Conservation (phyloP, 2,329 filamentous ascomycete genomes). For the Septoria petroselini region DNA sequence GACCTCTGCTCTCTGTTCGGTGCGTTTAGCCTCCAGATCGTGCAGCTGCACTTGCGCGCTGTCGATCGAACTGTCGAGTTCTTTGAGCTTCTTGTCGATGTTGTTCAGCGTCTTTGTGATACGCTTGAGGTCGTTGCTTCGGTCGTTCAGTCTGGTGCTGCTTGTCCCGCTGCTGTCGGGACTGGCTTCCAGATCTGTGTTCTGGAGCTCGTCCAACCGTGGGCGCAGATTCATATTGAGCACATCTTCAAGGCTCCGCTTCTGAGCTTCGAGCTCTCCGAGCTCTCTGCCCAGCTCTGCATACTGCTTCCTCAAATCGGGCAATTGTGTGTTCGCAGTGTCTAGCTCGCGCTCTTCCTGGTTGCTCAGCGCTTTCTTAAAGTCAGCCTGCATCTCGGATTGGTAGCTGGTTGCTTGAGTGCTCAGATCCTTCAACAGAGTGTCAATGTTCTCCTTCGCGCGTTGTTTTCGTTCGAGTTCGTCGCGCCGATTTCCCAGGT, state of each 20-base stretch:
- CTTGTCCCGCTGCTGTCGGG: constrained; percentile 53
- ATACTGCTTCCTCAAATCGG: constrained; percentile 72
- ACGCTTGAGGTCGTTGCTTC: constrained; percentile 76
- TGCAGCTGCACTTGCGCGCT: constrained; percentile 53
- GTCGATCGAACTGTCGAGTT: constrained; percentile 73
- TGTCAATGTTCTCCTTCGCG: constrained; percentile 66
- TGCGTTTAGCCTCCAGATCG: constrained; percentile 57
- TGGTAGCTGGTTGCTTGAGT: constrained; percentile 75
- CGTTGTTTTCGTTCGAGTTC: constrained; percentile 70
- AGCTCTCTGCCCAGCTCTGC: constrained; percentile 70
- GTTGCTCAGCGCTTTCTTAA: constrained; percentile 81
- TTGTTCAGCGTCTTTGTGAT: constrained; percentile 65
- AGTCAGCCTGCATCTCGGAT: constrained; percentile 76
- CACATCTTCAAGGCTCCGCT: constrained; percentile 80
- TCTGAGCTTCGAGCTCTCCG: constrained; percentile 73
- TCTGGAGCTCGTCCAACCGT: constrained; percentile 80
- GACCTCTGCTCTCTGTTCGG: constrained; percentile 66
- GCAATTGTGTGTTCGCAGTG: constrained; percentile 63
- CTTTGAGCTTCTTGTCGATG: constrained; percentile 65
- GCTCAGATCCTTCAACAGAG: constrained; percentile 55
- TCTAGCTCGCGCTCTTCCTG: constrained; percentile 83
- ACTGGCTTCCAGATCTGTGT: constrained; percentile 66
- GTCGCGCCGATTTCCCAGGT: constrained; percentile 69
- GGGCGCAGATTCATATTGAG: constrained; percentile 85
- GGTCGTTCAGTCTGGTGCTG: constrained; percentile 66